phyloP scores from a whole-genome alignment of 192 early-diverging fungal species.

The Chytriomyces confervae region DNA sequence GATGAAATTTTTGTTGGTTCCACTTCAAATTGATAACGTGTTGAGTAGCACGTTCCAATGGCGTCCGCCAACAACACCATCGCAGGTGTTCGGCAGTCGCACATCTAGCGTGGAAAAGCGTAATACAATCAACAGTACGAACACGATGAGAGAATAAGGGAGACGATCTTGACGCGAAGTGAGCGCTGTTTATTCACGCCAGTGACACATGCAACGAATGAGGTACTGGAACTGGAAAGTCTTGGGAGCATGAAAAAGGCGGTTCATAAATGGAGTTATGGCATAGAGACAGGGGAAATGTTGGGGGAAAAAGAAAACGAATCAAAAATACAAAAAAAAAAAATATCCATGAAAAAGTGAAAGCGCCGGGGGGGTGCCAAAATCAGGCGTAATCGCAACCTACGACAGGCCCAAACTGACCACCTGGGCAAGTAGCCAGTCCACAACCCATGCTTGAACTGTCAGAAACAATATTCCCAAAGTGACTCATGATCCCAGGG shows the following conservation, averaged over 20 bases:
- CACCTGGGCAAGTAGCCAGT: background rate
- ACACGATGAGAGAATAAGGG: background rate
- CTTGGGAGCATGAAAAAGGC: no score
- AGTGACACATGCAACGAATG: no score
- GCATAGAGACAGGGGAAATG: no score
- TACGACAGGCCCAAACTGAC: background rate
- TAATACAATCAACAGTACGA: background rate
- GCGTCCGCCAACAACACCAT: no score
- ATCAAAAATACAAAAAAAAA: no score
- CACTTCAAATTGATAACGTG: background rate
- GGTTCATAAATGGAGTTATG: no score
- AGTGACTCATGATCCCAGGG: background rate
- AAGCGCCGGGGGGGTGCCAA: no score
- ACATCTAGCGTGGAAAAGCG: background rate
- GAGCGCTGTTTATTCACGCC: no score
- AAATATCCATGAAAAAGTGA: background rate
- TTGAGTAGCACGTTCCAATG: background rate
- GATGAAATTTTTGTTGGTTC: background rate
- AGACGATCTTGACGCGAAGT: background rate
- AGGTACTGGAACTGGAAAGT: no score
- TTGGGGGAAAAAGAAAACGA: no score
- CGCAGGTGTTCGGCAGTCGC: no score
- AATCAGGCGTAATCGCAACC: slow-evolving; percentile 13
- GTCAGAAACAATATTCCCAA: slow-evolving; percentile 17
- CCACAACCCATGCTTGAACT: background rate